Evolutionary conservation across 345 rosid genomes (phyloP), one percentile per base, ranked within the genome.

Genomic region (Geranium rotundifolium): DNA sequence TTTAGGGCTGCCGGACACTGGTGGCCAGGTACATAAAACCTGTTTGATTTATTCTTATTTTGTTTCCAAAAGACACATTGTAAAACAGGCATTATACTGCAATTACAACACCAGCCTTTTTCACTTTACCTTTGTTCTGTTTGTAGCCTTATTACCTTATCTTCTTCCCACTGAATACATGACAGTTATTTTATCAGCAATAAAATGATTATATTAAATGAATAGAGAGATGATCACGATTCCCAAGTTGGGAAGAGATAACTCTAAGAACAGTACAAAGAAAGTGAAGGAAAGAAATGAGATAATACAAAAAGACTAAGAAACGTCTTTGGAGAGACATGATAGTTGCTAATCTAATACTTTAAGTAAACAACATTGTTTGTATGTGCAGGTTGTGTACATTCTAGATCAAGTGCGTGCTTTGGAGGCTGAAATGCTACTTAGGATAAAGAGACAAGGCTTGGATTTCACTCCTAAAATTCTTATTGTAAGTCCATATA

Each of bases 361-460:
- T 52, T 46, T 20, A 54, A 17, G 58, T 14, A n/a, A 59, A 54
- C 10, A 54, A 58, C 49, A 17, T 58, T 63, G 72, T 60, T 20
- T 10, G 7, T 29, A 55, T n/a, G 57, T 78, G 63, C 70, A 93
- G 99, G 72, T 93, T 77, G 99, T 93, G 57, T 93, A 93, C 72
- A 93, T 93, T 70, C 76, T 93, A 71, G 99, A 93, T 76, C 97
- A 93, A 88, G 99, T 93, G 19, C 96, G 96, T 37, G 99, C 99
- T 31, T 65, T 93, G 65, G 99, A 93, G 80, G 80, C 73, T 31
- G 95, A 90, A 81, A 93, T 93, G 99, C 80, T 88, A 46, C 70
- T 80, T 65, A 86, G 95, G 67, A 93, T 90, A 75, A 70, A 81
- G 84, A 84, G 75, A 71, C 97, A 90, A 69, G 99, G 99, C 56